phyloP scores from a whole-genome alignment of 116 monocot species.

The Zostera marina region DNA sequence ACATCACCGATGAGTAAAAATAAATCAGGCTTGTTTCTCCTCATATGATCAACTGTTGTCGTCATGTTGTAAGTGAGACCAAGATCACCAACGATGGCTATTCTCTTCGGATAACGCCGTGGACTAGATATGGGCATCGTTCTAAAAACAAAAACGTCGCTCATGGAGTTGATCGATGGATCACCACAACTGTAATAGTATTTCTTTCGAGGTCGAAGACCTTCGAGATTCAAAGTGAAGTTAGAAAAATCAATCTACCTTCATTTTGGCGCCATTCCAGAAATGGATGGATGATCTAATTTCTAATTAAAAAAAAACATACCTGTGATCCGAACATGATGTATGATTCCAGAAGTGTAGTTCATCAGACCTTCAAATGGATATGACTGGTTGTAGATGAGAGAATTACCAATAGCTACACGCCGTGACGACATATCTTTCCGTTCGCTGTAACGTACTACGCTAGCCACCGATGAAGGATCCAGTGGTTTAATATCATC shows the following conservation, averaged over 20 bases:
- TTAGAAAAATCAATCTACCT: too few relatives aligned
- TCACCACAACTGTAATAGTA: constrained; percentile 83
- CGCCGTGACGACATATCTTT: constrained; percentile 4
- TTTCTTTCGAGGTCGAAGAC: constrained; percentile 2
- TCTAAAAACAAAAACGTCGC: constrained; percentile 36
- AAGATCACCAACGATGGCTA: constrained; percentile 70
- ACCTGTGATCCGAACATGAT: constrained; percentile 83
- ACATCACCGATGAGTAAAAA: constrained; percentile 61
- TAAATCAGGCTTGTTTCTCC: constrained; percentile 53
- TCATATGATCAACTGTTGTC: constrained; percentile 63
- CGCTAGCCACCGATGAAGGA: constrained; percentile 40
- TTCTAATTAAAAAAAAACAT: not conserved
- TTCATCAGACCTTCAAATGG: constrained; percentile 68
- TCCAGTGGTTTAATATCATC: constrained; percentile 43
- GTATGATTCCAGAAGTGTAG: constrained; percentile 89
- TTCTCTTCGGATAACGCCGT: constrained; percentile 44
- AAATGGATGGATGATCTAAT: not conserved
- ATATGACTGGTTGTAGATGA: constrained; percentile 75
- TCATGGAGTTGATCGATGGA: constrained; percentile 56
- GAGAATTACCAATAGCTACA: constrained; percentile 47
- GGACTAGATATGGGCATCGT: constrained; percentile 63
- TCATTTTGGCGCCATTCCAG: too few relatives aligned
- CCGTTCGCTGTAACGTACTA: constrained; percentile 45
- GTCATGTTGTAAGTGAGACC: constrained; percentile 87
- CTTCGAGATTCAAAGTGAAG: too few relatives aligned